Base-by-base conservation (phyloP, 805 yeast genomes). In the Candida boleticola region DNA sequence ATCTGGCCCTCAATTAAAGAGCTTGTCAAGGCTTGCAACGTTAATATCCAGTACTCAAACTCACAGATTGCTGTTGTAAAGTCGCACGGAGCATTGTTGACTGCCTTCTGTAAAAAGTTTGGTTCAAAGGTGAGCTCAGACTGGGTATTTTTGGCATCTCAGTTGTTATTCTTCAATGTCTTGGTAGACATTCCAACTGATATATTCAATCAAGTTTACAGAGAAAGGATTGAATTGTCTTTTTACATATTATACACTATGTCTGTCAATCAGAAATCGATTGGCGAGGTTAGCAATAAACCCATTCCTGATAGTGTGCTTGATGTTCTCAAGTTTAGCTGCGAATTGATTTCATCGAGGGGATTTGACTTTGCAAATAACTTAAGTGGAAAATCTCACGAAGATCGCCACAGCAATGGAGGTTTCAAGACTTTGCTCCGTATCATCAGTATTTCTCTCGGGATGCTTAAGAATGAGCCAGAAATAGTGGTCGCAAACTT, bases 51-150 rank as follows among this genome's bases (percentile, higher is more conserved):
- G 47, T 74, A 72, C 50, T 73, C 80, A 5, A 73, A 80, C 31
- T 74, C 90, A 1, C 95, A 89, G 53, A 68, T 82, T 13, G 68
- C 78, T 3, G 76, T 85, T 17, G 84, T 88, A 3, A 83, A 83
- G 51, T 76, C 95, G 0, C 80, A 87, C 76, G 89, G 92, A 38
- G 89, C 93, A 1, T 66, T 89, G 26, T 47, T 88, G 18, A 81
- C 92, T 0, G 78, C 92, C 0, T 82, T 67, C 52, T 74, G 85
- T 44, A 75, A 79, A 46, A 68, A 65, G 35, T 68, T 65, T 49
- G 51, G 64, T 52, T 61, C 61, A 6, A 54, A 73, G 35, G 47
- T 68, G 22, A 41, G 49, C 11, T 19, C 47, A 5, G 46, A 40
- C 10, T 52, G 51, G 39, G 49, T 64, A 22, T 50, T 50, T 2